These are phyloP conservation scores for Mycena vitilis DNA, from an alignment of 768 basidiomycete species.

Conservation along the genomic window DNA sequence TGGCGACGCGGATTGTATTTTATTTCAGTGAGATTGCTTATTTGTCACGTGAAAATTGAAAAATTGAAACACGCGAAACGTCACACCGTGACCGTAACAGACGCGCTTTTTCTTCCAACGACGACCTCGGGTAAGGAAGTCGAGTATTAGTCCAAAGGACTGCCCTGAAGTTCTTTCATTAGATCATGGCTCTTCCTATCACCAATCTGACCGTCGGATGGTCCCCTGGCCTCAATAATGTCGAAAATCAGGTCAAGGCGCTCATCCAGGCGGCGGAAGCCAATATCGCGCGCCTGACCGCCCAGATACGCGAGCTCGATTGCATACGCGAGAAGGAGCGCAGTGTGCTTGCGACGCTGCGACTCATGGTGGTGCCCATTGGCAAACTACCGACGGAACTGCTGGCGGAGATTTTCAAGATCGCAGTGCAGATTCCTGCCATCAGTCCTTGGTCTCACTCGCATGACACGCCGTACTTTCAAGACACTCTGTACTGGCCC, in stretches of 20 bases:
- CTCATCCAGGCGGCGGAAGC: conserved; percentile 25
- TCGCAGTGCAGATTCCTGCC: conserved; percentile 3
- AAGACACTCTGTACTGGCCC: neutral
- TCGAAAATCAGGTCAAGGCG: conserved; percentile 20
- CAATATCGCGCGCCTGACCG: conserved; percentile 26
- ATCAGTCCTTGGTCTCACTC: neutral
- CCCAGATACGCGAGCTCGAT: conserved; percentile 3
- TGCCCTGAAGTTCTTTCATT: neutral
- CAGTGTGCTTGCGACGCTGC: conserved; percentile 6
- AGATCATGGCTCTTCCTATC: neutral
- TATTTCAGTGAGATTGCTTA: neutral
- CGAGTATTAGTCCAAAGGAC: neutral
- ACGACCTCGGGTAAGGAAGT: neutral
- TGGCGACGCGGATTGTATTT: neutral
- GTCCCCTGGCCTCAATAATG: conserved; percentile 12
- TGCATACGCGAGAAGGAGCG: conserved; percentile 15
- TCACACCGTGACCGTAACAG: neutral
- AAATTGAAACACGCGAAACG: neutral
- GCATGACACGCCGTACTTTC: too few species aligned
- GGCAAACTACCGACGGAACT: conserved; percentile 25
- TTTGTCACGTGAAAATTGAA: too few species aligned
- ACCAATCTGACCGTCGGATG: neutral
- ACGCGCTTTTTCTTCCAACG: neutral
- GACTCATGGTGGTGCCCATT: conserved; percentile 13
- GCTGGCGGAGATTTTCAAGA: conserved; percentile 16